Percentiles rank a stretch among this genome's conserved stretches.
Conservation (phyloP, 208 protist genomes). For the Wallacemonas sp. region DNA sequence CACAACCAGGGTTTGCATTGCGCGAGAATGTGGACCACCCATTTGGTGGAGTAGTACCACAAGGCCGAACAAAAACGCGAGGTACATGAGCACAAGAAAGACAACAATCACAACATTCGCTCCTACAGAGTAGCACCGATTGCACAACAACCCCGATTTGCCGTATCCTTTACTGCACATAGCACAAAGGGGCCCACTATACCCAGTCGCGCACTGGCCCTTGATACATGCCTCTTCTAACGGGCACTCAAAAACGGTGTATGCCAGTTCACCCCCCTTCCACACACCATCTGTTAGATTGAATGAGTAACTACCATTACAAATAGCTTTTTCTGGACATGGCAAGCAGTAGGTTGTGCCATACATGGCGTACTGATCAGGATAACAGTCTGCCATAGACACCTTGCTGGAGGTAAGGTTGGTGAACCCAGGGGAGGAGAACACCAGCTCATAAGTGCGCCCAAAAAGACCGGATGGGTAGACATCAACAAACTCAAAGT, state of each 20-base stretch:
- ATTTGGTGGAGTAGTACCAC: slow-evolving; percentile 27
- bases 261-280: slow-evolving; percentile 33
- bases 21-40: slow-evolving; percentile 18
- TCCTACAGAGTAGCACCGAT: slow-evolving; percentile 25
- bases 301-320: slow-evolving; percentile 48
- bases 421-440: slow-evolving; percentile 19
- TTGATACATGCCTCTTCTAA: slow-evolving; percentile 20
- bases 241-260: slow-evolving; percentile 32
- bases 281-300: slow-evolving; percentile 40
- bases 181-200: slow-evolving; percentile 37
- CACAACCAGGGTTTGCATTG: slow-evolving; percentile 19
- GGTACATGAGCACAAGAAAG: slow-evolving; percentile 19
- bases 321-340: slow-evolving; percentile 31
- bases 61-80: slow-evolving; percentile 19
- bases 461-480: slow-evolving; percentile 28
- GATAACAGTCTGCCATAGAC: slow-evolving; percentile 23
- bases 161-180: slow-evolving; percentile 37
- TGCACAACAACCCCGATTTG: slow-evolving; percentile 25
- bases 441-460: slow-evolving; percentile 18
- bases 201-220: slow-evolving; percentile 28
- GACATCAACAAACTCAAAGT: slow-evolving; percentile 29
- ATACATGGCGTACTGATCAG: slow-evolving; percentile 35
- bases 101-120: slow-evolving; percentile 32
- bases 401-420: slow-evolving; percentile 17
- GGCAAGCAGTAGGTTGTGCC: slow-evolving; percentile 26